These are phyloP conservation scores for Curvularia lunata DNA, from an alignment of 2,329 filamentous ascomycete species.

Conservation along the genomic window DNA sequence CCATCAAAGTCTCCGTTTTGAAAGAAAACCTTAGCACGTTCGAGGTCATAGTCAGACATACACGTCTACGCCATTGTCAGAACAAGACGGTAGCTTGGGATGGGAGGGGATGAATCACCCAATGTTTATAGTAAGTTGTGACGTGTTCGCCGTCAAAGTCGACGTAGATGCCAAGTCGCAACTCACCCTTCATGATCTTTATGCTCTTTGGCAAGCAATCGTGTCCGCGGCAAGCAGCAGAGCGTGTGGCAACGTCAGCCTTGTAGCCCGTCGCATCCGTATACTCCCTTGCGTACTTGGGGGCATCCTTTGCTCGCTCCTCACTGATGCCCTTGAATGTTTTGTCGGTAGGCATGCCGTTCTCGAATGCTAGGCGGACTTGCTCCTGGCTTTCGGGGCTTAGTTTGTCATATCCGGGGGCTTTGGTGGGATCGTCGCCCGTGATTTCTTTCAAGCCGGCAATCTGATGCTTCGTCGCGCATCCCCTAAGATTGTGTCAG, in stretches of 20 bases:
- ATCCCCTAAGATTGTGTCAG: constrained; percentile 67
- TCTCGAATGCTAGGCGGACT: constrained; percentile 70
- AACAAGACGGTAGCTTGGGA: no score
- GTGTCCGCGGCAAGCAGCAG: constrained; percentile 71
- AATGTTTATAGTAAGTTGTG: constrained; percentile 79
- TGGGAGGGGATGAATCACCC: constrained; percentile 52
- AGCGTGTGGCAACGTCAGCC: constrained; percentile 21
- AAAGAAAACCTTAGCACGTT: constrained; percentile 64
- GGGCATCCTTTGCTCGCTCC: constrained; percentile 48
- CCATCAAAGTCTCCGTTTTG: constrained; percentile 71
- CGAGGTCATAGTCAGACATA: constrained; percentile 73
- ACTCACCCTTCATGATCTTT: constrained; percentile 81
- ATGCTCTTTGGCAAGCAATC: constrained; percentile 70
- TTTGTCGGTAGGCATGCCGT: constrained; percentile 78
- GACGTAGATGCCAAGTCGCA: constrained; percentile 69
- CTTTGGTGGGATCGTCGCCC: constrained; percentile 63
- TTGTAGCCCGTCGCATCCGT: constrained; percentile 25
- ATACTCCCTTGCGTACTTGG: constrained; percentile 16
- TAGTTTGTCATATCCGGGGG: constrained; percentile 81
- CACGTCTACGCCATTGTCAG: constrained; percentile 61
- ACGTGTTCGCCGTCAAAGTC: constrained; percentile 54
- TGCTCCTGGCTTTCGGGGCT: constrained; percentile 72
- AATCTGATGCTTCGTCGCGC: constrained; percentile 77
- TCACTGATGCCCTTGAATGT: constrained; percentile 78
- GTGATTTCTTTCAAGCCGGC: constrained; percentile 66